Evolutionary conservation across 257 asterid species (phyloP).

Genomic region (Gentiana dahurica): DNA sequence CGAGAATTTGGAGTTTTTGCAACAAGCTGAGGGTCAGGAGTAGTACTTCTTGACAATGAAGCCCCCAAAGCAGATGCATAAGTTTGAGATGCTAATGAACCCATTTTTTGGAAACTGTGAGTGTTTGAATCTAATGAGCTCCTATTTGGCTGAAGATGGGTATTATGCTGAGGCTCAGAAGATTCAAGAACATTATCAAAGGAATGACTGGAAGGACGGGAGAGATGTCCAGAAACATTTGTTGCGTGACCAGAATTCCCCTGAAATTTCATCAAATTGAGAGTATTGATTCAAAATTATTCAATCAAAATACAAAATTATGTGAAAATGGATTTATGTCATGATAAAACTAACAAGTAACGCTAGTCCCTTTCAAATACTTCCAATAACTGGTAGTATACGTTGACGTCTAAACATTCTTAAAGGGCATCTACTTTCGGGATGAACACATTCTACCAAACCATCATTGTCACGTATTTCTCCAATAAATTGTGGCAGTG

Average conservation of each 20-base stretch:
- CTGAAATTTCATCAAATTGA: constrained; percentile 23
- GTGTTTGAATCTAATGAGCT: constrained; percentile 27
- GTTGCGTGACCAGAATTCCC: constrained; percentile 29
- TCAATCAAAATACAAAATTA: no score
- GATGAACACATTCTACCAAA: no score
- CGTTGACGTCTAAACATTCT: no score
- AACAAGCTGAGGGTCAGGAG: constrained; percentile 50
- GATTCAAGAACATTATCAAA: constrained; percentile 25
- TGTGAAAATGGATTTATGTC: no score
- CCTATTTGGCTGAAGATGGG: constrained; percentile 31
- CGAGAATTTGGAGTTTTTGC: constrained; percentile 57
- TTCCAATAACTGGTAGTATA: no score
- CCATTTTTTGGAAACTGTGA: constrained; percentile 24
- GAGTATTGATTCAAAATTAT: not conserved
- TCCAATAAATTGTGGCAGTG: no score
- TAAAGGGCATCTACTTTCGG: no score
- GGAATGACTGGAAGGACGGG: constrained; percentile 34
- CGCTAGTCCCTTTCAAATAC: no score
- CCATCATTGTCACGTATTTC: no score
- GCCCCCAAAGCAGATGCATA: constrained; percentile 49
- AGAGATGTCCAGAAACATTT: constrained; percentile 32
- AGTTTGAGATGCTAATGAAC: constrained; percentile 29
- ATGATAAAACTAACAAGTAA: no score
- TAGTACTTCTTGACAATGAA: constrained; percentile 45
- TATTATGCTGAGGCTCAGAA: constrained; percentile 25